phyloP scores from a whole-genome alignment of 2,329 filamentous ascomycete genomes.

The Geoglossum cookeanum region DNA sequence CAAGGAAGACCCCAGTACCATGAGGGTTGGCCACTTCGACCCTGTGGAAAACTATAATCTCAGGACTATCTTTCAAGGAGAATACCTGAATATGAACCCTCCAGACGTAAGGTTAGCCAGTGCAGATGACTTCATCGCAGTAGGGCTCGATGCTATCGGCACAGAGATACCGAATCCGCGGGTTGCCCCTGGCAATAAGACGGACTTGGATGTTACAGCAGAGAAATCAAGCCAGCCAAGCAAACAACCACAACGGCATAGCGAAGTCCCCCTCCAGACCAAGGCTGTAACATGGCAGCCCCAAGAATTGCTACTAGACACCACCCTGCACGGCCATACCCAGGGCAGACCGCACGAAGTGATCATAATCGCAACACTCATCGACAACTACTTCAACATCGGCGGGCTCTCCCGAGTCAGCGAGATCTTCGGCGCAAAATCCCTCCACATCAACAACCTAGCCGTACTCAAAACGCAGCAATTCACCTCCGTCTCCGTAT shows the following conservation, averaged over 20 bases:
- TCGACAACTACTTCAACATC: slow-evolving; percentile 30
- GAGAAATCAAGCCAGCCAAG: slow-evolving; percentile 2
- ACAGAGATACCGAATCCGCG: background rate
- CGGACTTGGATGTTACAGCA: background rate
- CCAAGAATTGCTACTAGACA: slow-evolving; percentile 14
- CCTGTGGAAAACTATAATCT: slow-evolving; percentile 24
- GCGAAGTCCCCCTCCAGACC: slow-evolving; percentile 26
- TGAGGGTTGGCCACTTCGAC: slow-evolving; percentile 22
- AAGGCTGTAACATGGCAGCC: slow-evolving; percentile 26
- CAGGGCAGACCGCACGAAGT: slow-evolving; percentile 15
- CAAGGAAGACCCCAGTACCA: slow-evolving; percentile 23
- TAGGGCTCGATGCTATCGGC: slow-evolving; percentile 4
- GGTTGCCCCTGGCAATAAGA: slow-evolving; percentile 2
- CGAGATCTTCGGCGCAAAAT: slow-evolving; percentile 30
- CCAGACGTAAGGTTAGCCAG: slow-evolving; percentile 20
- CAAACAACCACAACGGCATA: background rate
- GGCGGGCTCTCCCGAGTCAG: slow-evolving; percentile 30
- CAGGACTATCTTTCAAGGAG: slow-evolving; percentile 25
- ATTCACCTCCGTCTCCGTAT: slow-evolving; percentile 30
- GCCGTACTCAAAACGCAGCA: slow-evolving; percentile 24
- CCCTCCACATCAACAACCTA: slow-evolving; percentile 25
- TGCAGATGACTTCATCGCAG: slow-evolving; percentile 20
- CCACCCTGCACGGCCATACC: slow-evolving; percentile 10
- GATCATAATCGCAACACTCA: slow-evolving; percentile 30
- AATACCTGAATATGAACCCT: slow-evolving; percentile 25